These are phyloP conservation scores for Diplodia intermedia DNA, from an alignment of 2,329 filamentous ascomycete genomes.

Conservation along the genomic window DNA sequence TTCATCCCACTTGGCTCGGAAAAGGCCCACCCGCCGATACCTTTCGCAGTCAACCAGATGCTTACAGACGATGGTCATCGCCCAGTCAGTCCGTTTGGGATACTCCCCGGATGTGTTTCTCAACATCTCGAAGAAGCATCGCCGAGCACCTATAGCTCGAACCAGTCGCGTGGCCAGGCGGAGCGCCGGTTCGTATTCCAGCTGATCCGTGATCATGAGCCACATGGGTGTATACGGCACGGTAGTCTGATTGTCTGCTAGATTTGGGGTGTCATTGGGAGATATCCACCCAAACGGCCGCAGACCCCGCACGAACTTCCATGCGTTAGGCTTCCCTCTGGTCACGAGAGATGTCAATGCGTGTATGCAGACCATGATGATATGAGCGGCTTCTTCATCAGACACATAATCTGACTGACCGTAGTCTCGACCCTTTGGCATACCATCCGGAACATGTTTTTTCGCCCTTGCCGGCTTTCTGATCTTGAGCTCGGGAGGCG, in stretches of 20 bases:
- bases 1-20: constrained; percentile 17
- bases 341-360: constrained; percentile 48
- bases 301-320: constrained; percentile 31
- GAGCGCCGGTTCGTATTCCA: constrained; percentile 61
- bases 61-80: constrained; percentile 19
- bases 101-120: constrained; percentile 36
- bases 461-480: constrained; percentile 1
- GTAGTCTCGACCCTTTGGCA: background rate
- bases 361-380: constrained; percentile 51
- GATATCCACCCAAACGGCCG: constrained; percentile 22
- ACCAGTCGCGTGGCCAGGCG: constrained; percentile 59
- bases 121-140: constrained; percentile 58
- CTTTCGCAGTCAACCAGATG: constrained; percentile 24
- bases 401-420: constrained; percentile 16
- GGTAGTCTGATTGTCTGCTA: constrained; percentile 18
- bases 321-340: constrained; percentile 34
- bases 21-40: constrained; percentile 12
- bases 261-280: constrained; percentile 19
- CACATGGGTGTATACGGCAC: constrained; percentile 23
- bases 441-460: background rate
- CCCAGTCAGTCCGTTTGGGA: background rate
- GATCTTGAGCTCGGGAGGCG: constrained; percentile 44
- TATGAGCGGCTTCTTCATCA: constrained; percentile 49
- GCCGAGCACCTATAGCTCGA: constrained; percentile 56
- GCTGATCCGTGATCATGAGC: constrained; percentile 48